Base-by-base conservation (phyloP, 192 early-diverging fungal genomes). In the Dissophora ornata region DNA sequence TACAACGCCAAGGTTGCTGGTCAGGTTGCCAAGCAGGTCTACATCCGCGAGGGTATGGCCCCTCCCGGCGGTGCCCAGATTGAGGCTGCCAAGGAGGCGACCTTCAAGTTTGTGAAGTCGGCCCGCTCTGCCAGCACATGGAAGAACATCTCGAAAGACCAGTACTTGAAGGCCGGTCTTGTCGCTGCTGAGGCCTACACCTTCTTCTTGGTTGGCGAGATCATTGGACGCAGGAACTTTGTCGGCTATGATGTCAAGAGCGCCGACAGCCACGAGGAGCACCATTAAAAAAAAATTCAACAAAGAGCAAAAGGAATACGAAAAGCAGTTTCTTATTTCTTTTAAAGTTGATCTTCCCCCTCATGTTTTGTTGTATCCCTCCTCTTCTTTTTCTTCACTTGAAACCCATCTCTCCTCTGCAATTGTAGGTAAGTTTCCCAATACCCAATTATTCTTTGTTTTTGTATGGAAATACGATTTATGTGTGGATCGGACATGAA, bases 21-120 rank as follows among this genome's bases (percentile, higher is more conserved):
- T 42, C 87, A 90, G 74, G 41, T 90, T 38, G 87, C 83, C 47
- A 90, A 90, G 79, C 80, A 86, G 79, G 88, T 90, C 41, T 90
- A 88, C 69, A 80, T 69, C 24, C 85, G 84, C 45, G 87, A 90
- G 75, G 82, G 82, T 53, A 82, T 90, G 84, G 69, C 81, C 22
- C 85, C 85, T 53, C 88, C 88, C 13, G 71, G 68, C n/a, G 74
- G 70, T 32, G 68, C 69, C 18, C 84, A 87, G 71, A 58, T 85
- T 28, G 57, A 75, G 46, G 65, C 83, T 54, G 84, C 86, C 61
- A 85, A 81, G 57, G 59, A 78, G 50, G 58, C 77, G 26, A 55
- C 82, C 38, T 45, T 70, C 47, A 80, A 85, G 48, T 68, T 77
- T 44, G 29, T 83, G 38, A 75, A 82, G 63, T 61, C 62, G 16